Conservation (phyloP, 1,284 basidiomycete species). For the Puccinia polysora region DNA sequence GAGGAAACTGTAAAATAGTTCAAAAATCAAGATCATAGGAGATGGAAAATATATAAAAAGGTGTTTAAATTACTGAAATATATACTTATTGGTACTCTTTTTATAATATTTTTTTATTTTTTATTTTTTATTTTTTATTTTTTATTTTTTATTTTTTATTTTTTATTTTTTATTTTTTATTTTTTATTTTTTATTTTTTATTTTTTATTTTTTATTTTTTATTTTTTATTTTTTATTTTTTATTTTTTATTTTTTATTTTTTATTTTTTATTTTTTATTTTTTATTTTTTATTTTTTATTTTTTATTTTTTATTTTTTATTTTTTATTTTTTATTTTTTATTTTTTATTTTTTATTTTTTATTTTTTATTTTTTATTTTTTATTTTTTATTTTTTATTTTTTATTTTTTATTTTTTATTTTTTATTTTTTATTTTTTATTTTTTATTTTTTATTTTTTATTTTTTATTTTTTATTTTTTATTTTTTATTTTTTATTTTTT, state of each 20-base stretch:
- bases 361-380: neutral
- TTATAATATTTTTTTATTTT: neutral
- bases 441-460: neutral
- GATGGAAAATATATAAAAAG: too few relatives aligned
- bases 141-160: neutral
- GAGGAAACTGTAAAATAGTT: too few relatives aligned
- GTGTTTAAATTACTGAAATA: neutral
- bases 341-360: conserved; percentile 2
- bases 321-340: neutral
- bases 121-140: neutral
- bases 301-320: neutral
- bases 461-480: neutral
- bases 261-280: neutral
- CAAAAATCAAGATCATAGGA: too few relatives aligned
- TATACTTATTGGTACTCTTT: neutral
- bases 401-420: neutral
- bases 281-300: neutral
- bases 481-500: neutral
- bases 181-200: neutral
- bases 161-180: neutral
- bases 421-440: neutral
- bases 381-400: neutral
- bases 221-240: neutral
- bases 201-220: neutral
- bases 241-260: neutral